Evolutionary conservation across 768 basidiomycete species (phyloP), one percentile per base, ranked within the genome.

Genomic region (Mycena belliarum): DNA sequence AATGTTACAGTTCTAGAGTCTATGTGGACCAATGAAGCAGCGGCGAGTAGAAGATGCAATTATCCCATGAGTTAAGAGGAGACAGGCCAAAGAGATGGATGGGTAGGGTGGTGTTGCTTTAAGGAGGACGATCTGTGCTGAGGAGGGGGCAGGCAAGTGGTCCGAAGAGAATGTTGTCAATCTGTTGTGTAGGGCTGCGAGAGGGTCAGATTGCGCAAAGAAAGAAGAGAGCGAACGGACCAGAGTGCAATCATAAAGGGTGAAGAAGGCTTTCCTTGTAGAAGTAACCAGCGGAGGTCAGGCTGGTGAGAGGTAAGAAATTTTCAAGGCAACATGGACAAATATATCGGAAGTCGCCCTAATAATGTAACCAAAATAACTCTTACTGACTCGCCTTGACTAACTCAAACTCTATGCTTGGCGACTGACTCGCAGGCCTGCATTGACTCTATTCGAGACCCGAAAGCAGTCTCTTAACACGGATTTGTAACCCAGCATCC

Each of bases 71-170:
- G 72, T 81, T 73, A 83, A 64, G 61, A 58, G 62, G 56, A 48
- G 23, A 26, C 66, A 55, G 26, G 21, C 23, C 42, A 47, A 51
- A 47, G 63, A 55, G 40, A 37, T 43, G 45, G 35, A 33, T 41
- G 60, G 32, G 43, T 38, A n/a, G 23, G 45, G 48, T 33, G 32
- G 29, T 23, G 35, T 29, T 68, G 73, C 72, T 74, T 83, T 87
- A 92, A 81, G 90, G 90, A 69, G 90, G 90, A 63, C 86, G 78
- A 79, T 92, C 88, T 51, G 83, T 84, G 82, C 85, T 85, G 70
- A 86, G 74, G 65, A 85, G 76, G 72, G 75, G 68, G 72, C 76
- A 79, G 59, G 73, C 81, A 76, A 84, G 81, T 64, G 87, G 88
- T 71, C 76, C 79, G 72, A 85, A 81, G 80, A 84, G 78, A 74